Base-by-base conservation (phyloP, 345 rosid species). In the Rhodamnia argentea region DNA sequence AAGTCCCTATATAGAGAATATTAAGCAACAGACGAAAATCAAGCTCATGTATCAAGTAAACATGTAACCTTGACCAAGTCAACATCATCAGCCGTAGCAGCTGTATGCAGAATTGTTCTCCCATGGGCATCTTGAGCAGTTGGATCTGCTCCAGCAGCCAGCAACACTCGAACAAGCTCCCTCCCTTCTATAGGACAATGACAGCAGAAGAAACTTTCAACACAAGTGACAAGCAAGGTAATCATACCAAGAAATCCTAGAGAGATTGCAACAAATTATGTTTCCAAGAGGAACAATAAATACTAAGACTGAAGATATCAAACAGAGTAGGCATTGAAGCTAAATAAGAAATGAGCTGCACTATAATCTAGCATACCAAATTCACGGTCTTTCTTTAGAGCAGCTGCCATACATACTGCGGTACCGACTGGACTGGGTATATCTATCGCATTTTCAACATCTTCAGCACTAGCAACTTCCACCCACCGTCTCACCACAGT, bases 61-160 rank as follows among this genome's bases (percentile, higher is more conserved):
- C 52, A 76, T 42, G 74, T 55, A 53, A 97, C 99, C 89, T 93
- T 92, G 90, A 96, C 98, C 89, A 96, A 91, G 84, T 94, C 98
- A 89, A 92, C 93, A 90, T 96, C 96, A 92, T 97, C 95, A 83
- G 95, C 95, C 98, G 93, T 92, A 18, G 98, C 95, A 90, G 99
- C 99, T 82, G 94, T 92, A 91, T 97, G 99, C 91, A 97, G 89
- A 29, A 94, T 99, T 85, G 99, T 97, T 90, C 95, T 94, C 83
- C 97, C 95, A 87, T 96, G 95, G 83, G 94, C 29, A 93, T 97
- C 99, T 91, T 94, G 98, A 82, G 96, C 94, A 83, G 94, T 94
- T 85, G 95, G 95, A 90, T 95, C 96, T 52, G 99, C 99, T 83
- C 99, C 99, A 88, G 98, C 98, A 85, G 93, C 94, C 85, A 97